phyloP scores from a whole-genome alignment of 2,329 filamentous ascomycete species.

The Purpureocillium lavendulum region DNA sequence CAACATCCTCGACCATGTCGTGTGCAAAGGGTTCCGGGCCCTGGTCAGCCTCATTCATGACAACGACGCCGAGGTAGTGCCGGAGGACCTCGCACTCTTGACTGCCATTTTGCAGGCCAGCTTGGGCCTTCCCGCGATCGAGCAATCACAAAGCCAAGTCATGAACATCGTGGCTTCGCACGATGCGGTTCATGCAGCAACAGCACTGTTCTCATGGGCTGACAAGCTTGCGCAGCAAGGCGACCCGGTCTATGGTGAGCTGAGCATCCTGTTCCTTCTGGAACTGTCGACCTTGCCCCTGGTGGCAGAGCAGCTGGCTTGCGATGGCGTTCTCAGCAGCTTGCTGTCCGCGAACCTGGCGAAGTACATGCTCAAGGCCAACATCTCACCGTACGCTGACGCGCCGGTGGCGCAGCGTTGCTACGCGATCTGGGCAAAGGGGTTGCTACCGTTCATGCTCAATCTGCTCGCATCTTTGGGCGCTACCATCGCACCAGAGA shows the following conservation, averaged over 20 bases:
- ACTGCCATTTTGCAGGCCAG: conserved; percentile 84
- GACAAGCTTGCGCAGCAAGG: conserved; percentile 69
- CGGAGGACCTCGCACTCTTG: conserved; percentile 77
- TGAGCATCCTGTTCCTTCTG: conserved; percentile 82
- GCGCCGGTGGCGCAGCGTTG: conserved; percentile 60
- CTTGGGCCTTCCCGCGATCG: conserved; percentile 68
- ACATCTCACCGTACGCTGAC: conserved; percentile 72
- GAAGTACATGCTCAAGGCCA: conserved; percentile 62
- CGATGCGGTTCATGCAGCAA: conserved; percentile 70
- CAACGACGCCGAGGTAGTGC: conserved; percentile 48
- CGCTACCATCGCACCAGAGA: conserved; percentile 71
- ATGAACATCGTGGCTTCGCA: conserved; percentile 62
- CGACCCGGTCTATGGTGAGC: conserved; percentile 87
- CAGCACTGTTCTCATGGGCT: conserved; percentile 87
- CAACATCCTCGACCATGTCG: conserved; percentile 70
- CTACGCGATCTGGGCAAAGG: conserved; percentile 84
- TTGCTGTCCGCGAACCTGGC: conserved; percentile 73
- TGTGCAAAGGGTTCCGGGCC: conserved; percentile 74
- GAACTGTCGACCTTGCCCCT: conserved; percentile 74
- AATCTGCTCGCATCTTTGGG: conserved; percentile 82
- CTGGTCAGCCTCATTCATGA: conserved; percentile 79
- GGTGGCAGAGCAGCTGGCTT: conserved; percentile 83
- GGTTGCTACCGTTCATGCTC: conserved; percentile 77
- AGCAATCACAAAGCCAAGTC: conserved; percentile 62
- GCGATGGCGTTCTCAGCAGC: conserved; percentile 74